Percentiles rank a stretch among this genome's conserved stretches.
These are phyloP conservation scores for Lepidium campestre DNA, from an alignment of 441 rosid genomes.

Conservation along the genomic window DNA sequence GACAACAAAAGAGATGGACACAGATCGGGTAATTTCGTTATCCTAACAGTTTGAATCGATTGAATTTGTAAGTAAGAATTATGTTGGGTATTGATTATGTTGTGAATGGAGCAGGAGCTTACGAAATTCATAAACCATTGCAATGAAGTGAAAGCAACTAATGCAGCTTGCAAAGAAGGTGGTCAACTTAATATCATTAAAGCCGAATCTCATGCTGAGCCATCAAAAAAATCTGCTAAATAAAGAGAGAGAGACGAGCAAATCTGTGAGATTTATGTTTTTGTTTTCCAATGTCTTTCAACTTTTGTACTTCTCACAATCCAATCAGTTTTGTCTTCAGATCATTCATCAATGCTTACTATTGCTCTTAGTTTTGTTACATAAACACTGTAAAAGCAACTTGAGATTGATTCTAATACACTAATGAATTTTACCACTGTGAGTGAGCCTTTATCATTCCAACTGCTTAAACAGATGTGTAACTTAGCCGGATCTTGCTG, in stretches of 20 bases:
- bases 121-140: constrained; percentile 84
- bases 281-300: background rate
- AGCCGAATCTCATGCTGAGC: constrained; percentile 28
- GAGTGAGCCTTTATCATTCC: too few relatives aligned
- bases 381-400: background rate
- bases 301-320: background rate
- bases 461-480: background rate
- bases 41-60: background rate
- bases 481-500: too few relatives aligned
- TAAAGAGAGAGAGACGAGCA: constrained; percentile 13
- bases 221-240: constrained; percentile 23
- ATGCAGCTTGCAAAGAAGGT: constrained; percentile 75
- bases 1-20: constrained; percentile 57
- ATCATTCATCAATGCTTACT: background rate
- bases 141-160: constrained; percentile 79
- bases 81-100: background rate
- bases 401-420: too few relatives aligned
- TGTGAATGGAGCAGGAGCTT: constrained; percentile 45
- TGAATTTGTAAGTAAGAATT: background rate
- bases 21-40: constrained; percentile 39
- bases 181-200: constrained; percentile 72
- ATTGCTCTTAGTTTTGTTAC: background rate
- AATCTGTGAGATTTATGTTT: background rate
- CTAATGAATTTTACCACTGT: too few relatives aligned
- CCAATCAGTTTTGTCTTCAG: background rate